Base-by-base conservation (phyloP, 202 grass and related monocot genomes). In the Musa balbisiana region DNA sequence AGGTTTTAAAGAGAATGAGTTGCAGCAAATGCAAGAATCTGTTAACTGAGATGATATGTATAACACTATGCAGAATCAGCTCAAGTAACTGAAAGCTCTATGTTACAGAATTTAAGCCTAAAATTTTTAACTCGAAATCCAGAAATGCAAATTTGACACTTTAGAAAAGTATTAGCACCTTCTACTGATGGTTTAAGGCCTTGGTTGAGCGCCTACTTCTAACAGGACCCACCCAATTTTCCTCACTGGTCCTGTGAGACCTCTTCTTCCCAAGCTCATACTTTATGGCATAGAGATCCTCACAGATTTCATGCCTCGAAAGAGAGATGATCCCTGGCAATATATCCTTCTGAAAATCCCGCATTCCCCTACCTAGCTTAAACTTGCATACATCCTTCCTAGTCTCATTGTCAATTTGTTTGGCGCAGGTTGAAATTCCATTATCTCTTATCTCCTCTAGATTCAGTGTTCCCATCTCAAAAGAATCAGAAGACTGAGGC, bases 331-430 rank as follows among this genome's bases (percentile, higher is more conserved):
- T 81, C n/a, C 95, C 89, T 25, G 95, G 95, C 22, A 99, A 70
- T 80, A 99, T 87, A 49, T 99, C 95, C 69, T 87, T 85, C 54
- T 94, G 91, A 25, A 99, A 99, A 75, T 99, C 89, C 27, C 95
- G 76, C 63, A 92, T 76, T n/a, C 91, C 89, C 74, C 91, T 90
- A 74, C 91, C 91, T 64, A 99, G 78, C 64, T 82, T 99, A 73
- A 94, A 86, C 29, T 80, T 82, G 19, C 87, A 75, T 9, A 72
- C 23, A 8, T 73, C 78, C 56, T 73, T 80, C 55, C 78, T 82
- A 77, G 54, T 80, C 19, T 82, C 87, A 10, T 78, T 85, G 49
- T 90, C 59, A 2, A 76, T 74, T 71, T 66, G 80, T 67, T 63
- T 71, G 62, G 69, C 64, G 55, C 51, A 67, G 43, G 79, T 23